Evolutionary conservation across 495 filamentous ascomycete species (phyloP).

Genomic region (Tuber indicum): DNA sequence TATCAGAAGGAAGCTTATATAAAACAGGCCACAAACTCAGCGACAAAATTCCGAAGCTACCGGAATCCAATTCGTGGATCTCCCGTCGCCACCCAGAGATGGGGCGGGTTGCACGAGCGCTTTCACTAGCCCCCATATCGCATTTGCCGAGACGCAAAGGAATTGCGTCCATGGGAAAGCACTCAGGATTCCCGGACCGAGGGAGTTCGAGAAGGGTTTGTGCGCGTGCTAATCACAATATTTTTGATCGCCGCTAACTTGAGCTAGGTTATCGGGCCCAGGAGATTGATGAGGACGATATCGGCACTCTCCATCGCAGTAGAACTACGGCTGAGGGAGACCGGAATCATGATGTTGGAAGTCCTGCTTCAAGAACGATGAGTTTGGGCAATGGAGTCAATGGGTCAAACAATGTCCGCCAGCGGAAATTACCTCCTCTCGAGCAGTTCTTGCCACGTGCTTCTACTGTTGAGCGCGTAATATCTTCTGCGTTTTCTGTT

Average conservation of each 20-base stretch:
- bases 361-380: constrained; percentile 27
- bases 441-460: constrained; percentile 33
- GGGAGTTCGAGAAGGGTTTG: constrained; percentile 39
- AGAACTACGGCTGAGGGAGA: constrained; percentile 28
- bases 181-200: constrained; percentile 38
- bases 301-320: constrained; percentile 26
- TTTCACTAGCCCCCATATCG: constrained; percentile 23
- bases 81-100: constrained; percentile 18
- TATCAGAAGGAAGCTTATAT: neutral
- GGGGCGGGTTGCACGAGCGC: neutral
- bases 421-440: constrained; percentile 29
- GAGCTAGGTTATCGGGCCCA: constrained; percentile 24
- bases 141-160: constrained; percentile 29
- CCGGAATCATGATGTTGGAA: constrained; percentile 10
- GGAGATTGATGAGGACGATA: constrained; percentile 41
- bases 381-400: constrained; percentile 29
- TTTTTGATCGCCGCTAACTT: constrained; percentile 1
- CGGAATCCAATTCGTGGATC: constrained; percentile 30
- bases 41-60: constrained; percentile 6
- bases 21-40: neutral
- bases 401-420: constrained; percentile 31
- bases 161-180: constrained; percentile 22
- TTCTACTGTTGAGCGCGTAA: constrained; percentile 28
- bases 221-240: neutral
- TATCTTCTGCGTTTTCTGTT: constrained; percentile 34